Evolutionary conservation across 139 green algal species (phyloP).

Genomic region (Micromonas pusilla): DNA sequence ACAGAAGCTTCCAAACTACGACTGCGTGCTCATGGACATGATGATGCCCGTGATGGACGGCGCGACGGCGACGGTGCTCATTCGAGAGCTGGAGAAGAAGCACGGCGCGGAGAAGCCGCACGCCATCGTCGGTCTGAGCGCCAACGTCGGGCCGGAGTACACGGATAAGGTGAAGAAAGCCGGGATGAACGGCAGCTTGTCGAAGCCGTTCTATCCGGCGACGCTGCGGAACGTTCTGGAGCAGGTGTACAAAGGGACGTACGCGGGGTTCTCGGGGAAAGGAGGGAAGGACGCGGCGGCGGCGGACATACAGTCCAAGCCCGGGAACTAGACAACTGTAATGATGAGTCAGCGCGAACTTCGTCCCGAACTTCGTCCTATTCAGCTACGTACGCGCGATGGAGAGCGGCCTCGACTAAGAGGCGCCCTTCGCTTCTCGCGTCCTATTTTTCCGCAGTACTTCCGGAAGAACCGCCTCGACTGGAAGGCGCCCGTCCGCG

Average conservation of each 20-base stretch:
- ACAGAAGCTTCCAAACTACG: slow-evolving; percentile 8
- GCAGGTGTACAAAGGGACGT: not conserved
- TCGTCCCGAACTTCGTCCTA: too few relatives aligned
- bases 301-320: too few relatives aligned
- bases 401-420: too few relatives aligned
- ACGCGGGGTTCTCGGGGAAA: slow-evolving; percentile 18
- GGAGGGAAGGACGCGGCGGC: too few relatives aligned
- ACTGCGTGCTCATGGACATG: slow-evolving; percentile 31
- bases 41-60: slow-evolving; percentile 37
- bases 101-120: not conserved
- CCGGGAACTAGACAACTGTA: too few relatives aligned
- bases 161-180: not conserved
- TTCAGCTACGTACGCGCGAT: too few relatives aligned
- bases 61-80: slow-evolving; percentile 2
- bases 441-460: too few relatives aligned
- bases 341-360: too few relatives aligned
- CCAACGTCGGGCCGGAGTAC: slow-evolving; percentile 16
- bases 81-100: slow-evolving; percentile 16
- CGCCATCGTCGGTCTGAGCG: slow-evolving; percentile 8
- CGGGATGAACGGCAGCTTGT: slow-evolving; percentile 1
- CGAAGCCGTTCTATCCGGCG: slow-evolving; percentile 18
- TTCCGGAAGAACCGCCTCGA: too few relatives aligned
- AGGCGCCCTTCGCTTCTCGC: too few relatives aligned
- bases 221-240: not conserved
- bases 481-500: too few relatives aligned